Conservation (phyloP, 768 basidiomycete species). For the Pleurotus tuoliensis region DNA sequence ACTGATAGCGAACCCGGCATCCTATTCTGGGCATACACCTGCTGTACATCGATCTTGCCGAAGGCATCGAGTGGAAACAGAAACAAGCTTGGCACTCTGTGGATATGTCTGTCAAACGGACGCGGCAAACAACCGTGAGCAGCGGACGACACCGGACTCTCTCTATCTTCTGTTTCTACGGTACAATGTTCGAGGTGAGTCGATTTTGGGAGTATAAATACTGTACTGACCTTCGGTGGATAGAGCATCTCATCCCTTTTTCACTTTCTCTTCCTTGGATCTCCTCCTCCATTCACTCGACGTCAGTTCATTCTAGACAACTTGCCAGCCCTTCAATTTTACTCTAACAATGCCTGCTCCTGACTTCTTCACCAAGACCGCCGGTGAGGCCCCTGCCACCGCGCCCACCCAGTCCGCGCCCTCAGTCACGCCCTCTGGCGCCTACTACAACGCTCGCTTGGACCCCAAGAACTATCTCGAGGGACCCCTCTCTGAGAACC, state of each 20-base stretch:
- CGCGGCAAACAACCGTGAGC: too few relatives aligned
- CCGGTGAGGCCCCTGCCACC: not conserved
- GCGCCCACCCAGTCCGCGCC: not conserved
- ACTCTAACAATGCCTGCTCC: not conserved
- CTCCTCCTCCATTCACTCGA: slow-evolving; percentile 2
- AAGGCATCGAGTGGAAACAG: too few relatives aligned
- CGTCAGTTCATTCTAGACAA: not conserved
- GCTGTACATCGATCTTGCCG: too few relatives aligned
- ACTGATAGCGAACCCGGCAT: too few relatives aligned
- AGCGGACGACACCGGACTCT: too few relatives aligned
- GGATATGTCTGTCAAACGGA: too few relatives aligned
- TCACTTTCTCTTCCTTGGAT: not conserved
- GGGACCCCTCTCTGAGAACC: slow-evolving; percentile 64
- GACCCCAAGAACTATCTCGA: slow-evolving; percentile 67
- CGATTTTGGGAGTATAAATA: not conserved
- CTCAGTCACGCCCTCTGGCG: slow-evolving; percentile 10
- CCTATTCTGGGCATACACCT: too few relatives aligned
- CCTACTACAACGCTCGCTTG: slow-evolving; percentile 65
- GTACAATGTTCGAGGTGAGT: not conserved
- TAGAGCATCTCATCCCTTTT: not conserved
- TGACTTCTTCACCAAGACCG: slow-evolving; percentile 6
- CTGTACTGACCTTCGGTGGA: not conserved
- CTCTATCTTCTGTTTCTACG: too few relatives aligned
- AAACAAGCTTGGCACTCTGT: too few relatives aligned
- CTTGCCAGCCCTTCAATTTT: not conserved